Conservation (phyloP, 148 eudicot genomes). For the Vaccinium macrocarpon region DNA sequence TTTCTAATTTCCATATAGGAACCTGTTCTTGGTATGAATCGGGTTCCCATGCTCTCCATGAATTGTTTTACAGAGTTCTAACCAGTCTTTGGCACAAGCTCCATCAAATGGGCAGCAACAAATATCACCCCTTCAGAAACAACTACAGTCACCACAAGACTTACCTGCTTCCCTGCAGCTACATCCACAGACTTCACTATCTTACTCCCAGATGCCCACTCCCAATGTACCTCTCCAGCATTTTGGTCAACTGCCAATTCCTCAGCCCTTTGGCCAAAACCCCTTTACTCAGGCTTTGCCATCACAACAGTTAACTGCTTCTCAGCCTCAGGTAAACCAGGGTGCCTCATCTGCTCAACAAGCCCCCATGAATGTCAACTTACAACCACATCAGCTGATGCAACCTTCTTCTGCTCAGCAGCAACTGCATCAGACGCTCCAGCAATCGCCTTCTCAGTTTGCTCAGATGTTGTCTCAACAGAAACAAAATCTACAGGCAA, state of each 20-base stretch:
- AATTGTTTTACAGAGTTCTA: conserved; percentile 30
- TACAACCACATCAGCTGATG: conserved; percentile 36
- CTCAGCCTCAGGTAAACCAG: conserved; percentile 49
- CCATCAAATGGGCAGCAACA: conserved; percentile 44
- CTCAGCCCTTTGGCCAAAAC: conserved; percentile 37
- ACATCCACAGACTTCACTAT: conserved; percentile 36
- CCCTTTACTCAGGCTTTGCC: conserved; percentile 49
- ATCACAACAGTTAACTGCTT: conserved; percentile 39
- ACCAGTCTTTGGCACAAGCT: conserved; percentile 42
- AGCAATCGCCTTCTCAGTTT: conserved; percentile 77
- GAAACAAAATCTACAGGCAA: conserved; percentile 83
- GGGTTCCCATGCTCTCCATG: neutral
- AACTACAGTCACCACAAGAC: conserved; percentile 57
- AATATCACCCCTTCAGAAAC: conserved; percentile 53
- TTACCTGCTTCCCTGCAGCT: conserved; percentile 47
- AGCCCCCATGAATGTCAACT: conserved; percentile 23
- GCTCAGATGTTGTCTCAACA: conserved; percentile 95
- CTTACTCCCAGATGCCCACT: conserved; percentile 41
- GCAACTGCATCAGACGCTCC: conserved; percentile 32
- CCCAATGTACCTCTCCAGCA: conserved; percentile 39
- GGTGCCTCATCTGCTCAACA: conserved; percentile 46
- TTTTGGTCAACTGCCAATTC: conserved; percentile 40
- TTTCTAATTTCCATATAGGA: conserved; percentile 6
- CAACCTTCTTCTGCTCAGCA: conserved; percentile 40
- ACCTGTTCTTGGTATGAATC: neutral